These are phyloP conservation scores for Elsinoe necatrix DNA, from an alignment of 2,329 filamentous ascomycete species.

Conservation along the genomic window DNA sequence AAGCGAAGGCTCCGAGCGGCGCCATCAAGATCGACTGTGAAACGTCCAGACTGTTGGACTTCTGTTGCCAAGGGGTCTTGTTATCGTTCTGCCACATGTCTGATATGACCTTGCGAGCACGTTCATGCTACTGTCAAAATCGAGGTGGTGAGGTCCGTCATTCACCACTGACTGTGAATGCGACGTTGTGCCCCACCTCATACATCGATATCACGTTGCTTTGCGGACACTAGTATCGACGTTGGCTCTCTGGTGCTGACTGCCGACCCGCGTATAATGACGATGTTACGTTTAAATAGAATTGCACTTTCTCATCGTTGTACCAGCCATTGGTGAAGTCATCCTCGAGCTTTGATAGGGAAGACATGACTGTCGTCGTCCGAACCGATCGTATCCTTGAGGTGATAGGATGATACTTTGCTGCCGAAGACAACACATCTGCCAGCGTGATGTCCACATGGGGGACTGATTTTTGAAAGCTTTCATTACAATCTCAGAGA, in stretches of 20 bases:
- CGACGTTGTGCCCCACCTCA: not conserved
- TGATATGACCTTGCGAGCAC: conserved; percentile 4
- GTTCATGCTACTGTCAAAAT: not conserved
- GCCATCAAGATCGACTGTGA: not conserved
- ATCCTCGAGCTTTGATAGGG: no score
- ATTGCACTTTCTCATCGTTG: no score
- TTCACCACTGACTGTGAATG: not conserved
- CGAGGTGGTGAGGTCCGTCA: not conserved
- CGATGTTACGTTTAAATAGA: not conserved
- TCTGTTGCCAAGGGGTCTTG: conserved; percentile 9
- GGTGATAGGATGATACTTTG: no score
- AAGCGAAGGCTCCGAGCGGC: not conserved
- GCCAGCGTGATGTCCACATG: not conserved
- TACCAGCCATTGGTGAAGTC: no score
- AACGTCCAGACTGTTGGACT: not conserved
- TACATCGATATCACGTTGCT: not conserved
- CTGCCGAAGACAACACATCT: no score
- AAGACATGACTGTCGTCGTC: no score
- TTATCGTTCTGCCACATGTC: not conserved
- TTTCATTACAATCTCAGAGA: conserved; percentile 2
- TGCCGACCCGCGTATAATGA: not conserved
- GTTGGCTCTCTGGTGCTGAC: not conserved
- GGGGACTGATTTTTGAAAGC: not conserved
- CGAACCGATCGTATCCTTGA: no score
- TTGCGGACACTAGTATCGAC: not conserved